phyloP scores from a whole-genome alignment of 1,284 basidiomycete species.

The Amylostereum chailletii region DNA sequence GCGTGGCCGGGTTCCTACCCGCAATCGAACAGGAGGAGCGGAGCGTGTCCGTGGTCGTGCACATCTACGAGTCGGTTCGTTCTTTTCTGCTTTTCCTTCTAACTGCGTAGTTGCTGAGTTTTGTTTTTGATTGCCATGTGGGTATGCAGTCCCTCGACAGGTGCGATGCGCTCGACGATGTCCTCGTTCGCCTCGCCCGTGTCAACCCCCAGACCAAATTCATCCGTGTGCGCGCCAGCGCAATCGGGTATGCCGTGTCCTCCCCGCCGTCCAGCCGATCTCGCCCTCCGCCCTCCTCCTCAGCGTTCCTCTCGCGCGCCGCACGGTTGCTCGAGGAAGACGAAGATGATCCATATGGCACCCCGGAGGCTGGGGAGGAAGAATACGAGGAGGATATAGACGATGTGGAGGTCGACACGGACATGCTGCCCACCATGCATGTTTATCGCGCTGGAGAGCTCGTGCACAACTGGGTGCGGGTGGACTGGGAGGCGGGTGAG shows the following conservation, averaged over 20 bases:
- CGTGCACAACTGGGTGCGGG: constrained; percentile 74
- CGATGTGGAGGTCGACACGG: constrained; percentile 60
- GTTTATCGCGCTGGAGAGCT: constrained; percentile 79
- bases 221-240: constrained; percentile 63
- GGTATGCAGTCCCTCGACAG: constrained; percentile 55
- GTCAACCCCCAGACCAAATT: constrained; percentile 70
- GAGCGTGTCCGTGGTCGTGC: constrained; percentile 71
- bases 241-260: constrained; percentile 63
- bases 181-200: constrained; percentile 61
- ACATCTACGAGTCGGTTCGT: constrained; percentile 76
- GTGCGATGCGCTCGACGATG: constrained; percentile 64
- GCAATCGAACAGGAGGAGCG: constrained; percentile 70
- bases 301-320: constrained; percentile 9
- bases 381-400: constrained; percentile 31
- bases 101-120: background rate
- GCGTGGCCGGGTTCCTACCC: constrained; percentile 59
- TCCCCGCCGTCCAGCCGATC: constrained; percentile 19
- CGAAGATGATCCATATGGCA: constrained; percentile 38
- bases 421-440: constrained; percentile 77
- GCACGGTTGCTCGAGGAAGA: constrained; percentile 22
- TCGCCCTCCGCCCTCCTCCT: constrained; percentile 16
- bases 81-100: background rate
- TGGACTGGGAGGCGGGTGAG: constrained; percentile 73
- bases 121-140: background rate
- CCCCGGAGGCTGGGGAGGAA: constrained; percentile 25